Evolutionary conservation across 345 rosid genomes (phyloP), one percentile per base, ranked within the genome.

Genomic region (Eucalyptus victrix): DNA sequence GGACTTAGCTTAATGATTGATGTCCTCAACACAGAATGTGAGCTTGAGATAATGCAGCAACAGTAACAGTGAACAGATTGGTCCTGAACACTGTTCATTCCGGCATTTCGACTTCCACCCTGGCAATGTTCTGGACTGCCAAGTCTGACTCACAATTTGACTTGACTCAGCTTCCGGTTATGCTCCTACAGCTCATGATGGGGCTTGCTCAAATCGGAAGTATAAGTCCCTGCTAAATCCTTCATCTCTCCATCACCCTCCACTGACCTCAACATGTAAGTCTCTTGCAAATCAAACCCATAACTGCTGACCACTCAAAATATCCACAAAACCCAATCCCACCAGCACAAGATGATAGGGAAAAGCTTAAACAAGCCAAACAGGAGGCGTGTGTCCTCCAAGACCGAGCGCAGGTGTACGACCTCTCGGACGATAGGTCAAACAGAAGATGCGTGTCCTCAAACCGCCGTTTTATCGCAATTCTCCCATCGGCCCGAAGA

Each of bases 251-350:
- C 88, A 42, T 30, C 94, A 87, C 88, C 90, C 92, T 94, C 91
- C 24, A 92, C 95, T 91, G 95, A 91, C 89, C 94, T 95, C 91
- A 96, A 86, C 90, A 97, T 69, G 91, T 95, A 93, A 85, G 62
- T 94, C 94, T 97, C 98, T 93, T 97, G 99, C 92, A 95, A 93
- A 93, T 97, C 98, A 90, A 96, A 97, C 88, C 94, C 97, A 80
- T 97, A 93, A 69, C 94, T 90, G 67, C 94, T 90, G 69, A 97
- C 96, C 98, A 97, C 97, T 87, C 90, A 96, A 88, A 88, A 95
- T 93, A 86, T 94, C 99, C 49, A 97, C 89, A 60, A 96, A 95
- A 54, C 96, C 98, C 87, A 96, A 95, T 69, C 98, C 99, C 50
- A 96, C 94, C 86, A 97, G 92, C 88, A 95, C 99, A 91, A 97